phyloP scores from a whole-genome alignment of 1,139 yeast species.

The Casaregolazyma lundiana region DNA sequence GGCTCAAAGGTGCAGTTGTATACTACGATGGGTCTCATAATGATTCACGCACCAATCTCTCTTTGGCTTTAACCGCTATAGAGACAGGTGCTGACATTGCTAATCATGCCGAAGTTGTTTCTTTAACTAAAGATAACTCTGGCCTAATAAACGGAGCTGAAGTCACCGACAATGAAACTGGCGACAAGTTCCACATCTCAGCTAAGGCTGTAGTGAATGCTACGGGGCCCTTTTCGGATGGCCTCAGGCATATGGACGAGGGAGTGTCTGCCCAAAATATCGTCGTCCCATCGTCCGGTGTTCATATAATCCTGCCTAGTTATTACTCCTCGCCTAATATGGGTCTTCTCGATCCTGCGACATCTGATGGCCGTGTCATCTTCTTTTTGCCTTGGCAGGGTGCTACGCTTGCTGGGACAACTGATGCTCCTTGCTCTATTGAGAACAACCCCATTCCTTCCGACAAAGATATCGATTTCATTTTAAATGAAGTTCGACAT shows the following conservation, averaged over 20 bases:
- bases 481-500: conserved; percentile 80
- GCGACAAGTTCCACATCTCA: conserved; percentile 39
- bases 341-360: conserved; percentile 88
- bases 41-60: conserved; percentile 85
- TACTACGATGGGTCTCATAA: conserved; percentile 95
- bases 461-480: conserved; percentile 87
- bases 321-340: conserved; percentile 83
- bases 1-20: conserved; percentile 84
- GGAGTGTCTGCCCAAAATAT: conserved; percentile 48
- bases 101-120: conserved; percentile 80
- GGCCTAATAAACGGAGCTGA: conserved; percentile 68
- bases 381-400: conserved; percentile 99
- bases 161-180: conserved; percentile 62
- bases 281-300: conserved; percentile 95
- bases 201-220: conserved; percentile 85
- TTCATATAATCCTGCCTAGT: conserved; percentile 87
- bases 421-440: conserved; percentile 73
- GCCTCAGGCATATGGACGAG: conserved; percentile 80
- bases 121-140: conserved; percentile 58
- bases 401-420: conserved; percentile 92
- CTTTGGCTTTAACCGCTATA: conserved; percentile 81
- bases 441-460: conserved; percentile 69
- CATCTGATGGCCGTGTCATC: conserved; percentile 95
- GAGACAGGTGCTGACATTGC: conserved; percentile 85
- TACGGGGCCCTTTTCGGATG: conserved; percentile 91